These are phyloP conservation scores for Trebouxia sp. DNA, from an alignment of 139 green algal species.

Conservation along the genomic window DNA sequence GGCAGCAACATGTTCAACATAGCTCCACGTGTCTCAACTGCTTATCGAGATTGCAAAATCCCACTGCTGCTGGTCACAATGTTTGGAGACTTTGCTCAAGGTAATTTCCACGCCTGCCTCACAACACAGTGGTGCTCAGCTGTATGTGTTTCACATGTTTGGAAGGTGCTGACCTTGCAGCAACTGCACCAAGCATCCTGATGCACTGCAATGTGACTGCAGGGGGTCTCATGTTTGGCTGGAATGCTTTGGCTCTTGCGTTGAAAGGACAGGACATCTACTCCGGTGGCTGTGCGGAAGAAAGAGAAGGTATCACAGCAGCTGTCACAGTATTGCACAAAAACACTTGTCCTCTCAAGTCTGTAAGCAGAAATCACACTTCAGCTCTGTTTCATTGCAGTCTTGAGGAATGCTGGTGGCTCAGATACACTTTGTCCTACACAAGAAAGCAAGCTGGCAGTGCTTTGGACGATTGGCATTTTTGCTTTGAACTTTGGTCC, in stretches of 20 bases:
- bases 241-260: constrained; percentile 57
- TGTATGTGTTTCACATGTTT: not conserved
- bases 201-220: not conserved
- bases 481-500: constrained; percentile 69
- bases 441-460: constrained; percentile 55
- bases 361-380: not conserved
- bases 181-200: not conserved
- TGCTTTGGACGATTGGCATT: constrained; percentile 64
- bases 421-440: constrained; percentile 37
- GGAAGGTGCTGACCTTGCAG: not conserved
- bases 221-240: constrained; percentile 67
- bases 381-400: not conserved
- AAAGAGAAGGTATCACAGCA: not conserved
- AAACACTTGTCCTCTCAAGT: not conserved
- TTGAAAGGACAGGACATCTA: constrained; percentile 51
- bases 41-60: constrained; percentile 24
- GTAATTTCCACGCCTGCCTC: not conserved
- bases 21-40: not conserved
- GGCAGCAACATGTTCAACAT: not conserved
- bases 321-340: not conserved
- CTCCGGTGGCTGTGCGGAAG: constrained; percentile 24
- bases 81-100: constrained; percentile 49
- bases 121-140: not conserved
- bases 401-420: not conserved
- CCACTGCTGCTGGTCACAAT: constrained; percentile 37